These are phyloP conservation scores for Galerina marginata DNA, from an alignment of 768 basidiomycete species.

Conservation along the genomic window DNA sequence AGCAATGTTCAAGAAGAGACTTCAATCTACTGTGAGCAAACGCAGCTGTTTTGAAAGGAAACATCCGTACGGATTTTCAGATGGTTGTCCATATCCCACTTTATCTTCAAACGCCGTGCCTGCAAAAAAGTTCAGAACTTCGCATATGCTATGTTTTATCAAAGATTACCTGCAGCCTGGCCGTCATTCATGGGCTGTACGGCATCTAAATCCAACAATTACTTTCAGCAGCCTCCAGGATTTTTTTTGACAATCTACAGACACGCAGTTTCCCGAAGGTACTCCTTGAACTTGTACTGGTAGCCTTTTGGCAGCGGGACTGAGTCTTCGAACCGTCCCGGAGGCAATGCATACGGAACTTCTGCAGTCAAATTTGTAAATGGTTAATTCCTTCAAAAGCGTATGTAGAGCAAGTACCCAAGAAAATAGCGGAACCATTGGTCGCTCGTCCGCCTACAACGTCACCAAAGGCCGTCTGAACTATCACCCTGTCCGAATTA, in stretches of 20 bases:
- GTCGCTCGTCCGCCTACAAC: slow-evolving; percentile 62
- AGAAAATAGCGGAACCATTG: slow-evolving; percentile 67
- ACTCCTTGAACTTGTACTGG: slow-evolving; percentile 64
- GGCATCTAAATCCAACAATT: slow-evolving; percentile 45
- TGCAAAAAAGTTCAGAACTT: slow-evolving; percentile 24
- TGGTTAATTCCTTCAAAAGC: neutral
- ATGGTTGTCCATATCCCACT: slow-evolving; percentile 69
- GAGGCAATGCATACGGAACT: slow-evolving; percentile 74
- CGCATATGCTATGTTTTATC: neutral
- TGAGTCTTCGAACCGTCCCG: slow-evolving; percentile 68
- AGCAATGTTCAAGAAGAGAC: slow-evolving; percentile 70
- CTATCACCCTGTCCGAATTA: slow-evolving; percentile 46
- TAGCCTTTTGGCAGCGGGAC: slow-evolving; percentile 56
- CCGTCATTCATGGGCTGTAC: slow-evolving; percentile 71
- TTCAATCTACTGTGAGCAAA: slow-evolving; percentile 24
- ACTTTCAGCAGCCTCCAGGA: neutral
- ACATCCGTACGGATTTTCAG: slow-evolving; percentile 66
- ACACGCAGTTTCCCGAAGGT: slow-evolving; percentile 64
- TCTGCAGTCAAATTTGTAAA: slow-evolving; percentile 43
- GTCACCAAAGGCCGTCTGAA: slow-evolving; percentile 59
- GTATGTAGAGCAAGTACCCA: slow-evolving; percentile 48
- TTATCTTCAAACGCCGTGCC: slow-evolving; percentile 58
- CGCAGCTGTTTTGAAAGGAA: neutral
- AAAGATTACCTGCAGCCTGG: slow-evolving; percentile 55
- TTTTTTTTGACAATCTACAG: slow-evolving; percentile 30